phyloP scores from a whole-genome alignment of 2,329 filamentous ascomycete genomes.

The Sordariomycetes sp. region DNA sequence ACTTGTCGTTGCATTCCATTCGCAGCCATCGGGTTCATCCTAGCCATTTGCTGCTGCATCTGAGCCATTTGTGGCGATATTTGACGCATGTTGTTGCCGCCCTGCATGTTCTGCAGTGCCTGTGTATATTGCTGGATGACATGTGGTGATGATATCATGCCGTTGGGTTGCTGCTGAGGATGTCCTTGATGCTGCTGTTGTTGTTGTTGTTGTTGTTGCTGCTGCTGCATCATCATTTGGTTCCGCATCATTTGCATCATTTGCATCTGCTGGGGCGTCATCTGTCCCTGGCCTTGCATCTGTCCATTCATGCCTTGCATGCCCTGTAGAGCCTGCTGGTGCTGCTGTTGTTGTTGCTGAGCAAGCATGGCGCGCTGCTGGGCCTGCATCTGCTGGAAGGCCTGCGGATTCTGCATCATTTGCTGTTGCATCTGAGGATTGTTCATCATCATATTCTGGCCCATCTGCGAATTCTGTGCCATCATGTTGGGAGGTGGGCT shows the following conservation, averaged over 20 bases:
- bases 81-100: constrained; percentile 21
- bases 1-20: constrained; percentile 20
- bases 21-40: constrained; percentile 20
- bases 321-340: constrained; percentile 28
- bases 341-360: constrained; percentile 28
- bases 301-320: constrained; percentile 27
- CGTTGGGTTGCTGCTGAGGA: constrained; percentile 21
- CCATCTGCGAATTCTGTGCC: constrained; percentile 46
- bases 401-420: constrained; percentile 27
- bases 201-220: constrained; percentile 24
- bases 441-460: constrained; percentile 43
- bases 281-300: constrained; percentile 10
- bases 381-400: constrained; percentile 35
- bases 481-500: constrained; percentile 54
- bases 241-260: constrained; percentile 28
- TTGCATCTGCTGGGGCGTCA: constrained; percentile 9
- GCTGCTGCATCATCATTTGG: constrained; percentile 28
- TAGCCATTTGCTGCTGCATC: constrained; percentile 24
- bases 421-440: no score
- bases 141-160: constrained; percentile 32
- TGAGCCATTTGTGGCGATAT: constrained; percentile 25
- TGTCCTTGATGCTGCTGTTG: constrained; percentile 20
- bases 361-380: constrained; percentile 34
- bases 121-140: constrained; percentile 34
- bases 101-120: constrained; percentile 30